phyloP scores from a whole-genome alignment of 441 rosid genomes.

The Codiaeum variegatum region DNA sequence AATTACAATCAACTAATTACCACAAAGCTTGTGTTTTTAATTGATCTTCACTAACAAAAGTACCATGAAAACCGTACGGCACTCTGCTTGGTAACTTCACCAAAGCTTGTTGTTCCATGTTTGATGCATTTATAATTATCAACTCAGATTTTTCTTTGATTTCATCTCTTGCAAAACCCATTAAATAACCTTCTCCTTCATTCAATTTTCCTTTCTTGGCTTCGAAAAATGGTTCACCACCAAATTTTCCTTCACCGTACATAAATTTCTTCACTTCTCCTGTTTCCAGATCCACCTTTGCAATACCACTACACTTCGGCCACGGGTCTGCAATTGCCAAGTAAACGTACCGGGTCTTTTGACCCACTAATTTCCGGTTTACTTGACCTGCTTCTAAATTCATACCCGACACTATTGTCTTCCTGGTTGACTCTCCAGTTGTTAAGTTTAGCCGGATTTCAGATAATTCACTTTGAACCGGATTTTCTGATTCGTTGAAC shows the following conservation, averaged over 20 bases:
- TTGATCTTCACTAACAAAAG: conserved; percentile 46
- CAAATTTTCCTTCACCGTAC: conserved; percentile 48
- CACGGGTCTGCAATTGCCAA: conserved; percentile 72
- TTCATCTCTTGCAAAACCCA: conserved; percentile 66
- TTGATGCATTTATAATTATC: conserved; percentile 41
- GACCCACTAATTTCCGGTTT: conserved; percentile 37
- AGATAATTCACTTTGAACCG: conserved; percentile 36
- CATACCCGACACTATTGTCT: conserved; percentile 34
- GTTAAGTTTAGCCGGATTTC: conserved; percentile 52
- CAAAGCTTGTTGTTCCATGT: conserved; percentile 47
- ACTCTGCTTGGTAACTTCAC: conserved; percentile 55
- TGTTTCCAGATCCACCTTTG: conserved; percentile 48
- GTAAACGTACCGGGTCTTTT: conserved; percentile 46
- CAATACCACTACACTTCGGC: conserved; percentile 67
- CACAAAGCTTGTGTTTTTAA: conserved; percentile 29
- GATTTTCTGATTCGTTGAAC: conserved; percentile 40
- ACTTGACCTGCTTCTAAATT: conserved; percentile 69
- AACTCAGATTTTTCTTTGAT: conserved; percentile 45
- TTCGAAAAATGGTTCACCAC: conserved; percentile 62
- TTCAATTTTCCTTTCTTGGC: conserved; percentile 12
- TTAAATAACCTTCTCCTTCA: conserved; percentile 44
- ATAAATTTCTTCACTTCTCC: conserved; percentile 31
- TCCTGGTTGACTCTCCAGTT: conserved; percentile 38
- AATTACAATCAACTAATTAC: background rate
- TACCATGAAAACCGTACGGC: conserved; percentile 78